Percentiles rank a stretch among this genome's conserved stretches.
These are phyloP conservation scores for Pelargonium cotyledonis DNA, from an alignment of 441 rosid genomes.

Conservation along the genomic window DNA sequence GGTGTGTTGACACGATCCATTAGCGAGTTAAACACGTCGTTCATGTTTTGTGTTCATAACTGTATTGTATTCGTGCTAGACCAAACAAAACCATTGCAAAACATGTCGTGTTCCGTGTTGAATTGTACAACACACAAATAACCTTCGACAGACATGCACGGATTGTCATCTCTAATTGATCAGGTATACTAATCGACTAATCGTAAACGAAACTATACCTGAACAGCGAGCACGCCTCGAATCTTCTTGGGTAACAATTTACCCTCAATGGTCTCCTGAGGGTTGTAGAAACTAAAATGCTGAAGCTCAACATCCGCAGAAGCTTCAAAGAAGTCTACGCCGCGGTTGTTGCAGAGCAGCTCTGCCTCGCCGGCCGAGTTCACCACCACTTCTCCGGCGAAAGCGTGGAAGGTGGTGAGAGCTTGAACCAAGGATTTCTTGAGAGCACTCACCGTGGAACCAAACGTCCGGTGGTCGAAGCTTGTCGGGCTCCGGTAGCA, in stretches of 20 bases:
- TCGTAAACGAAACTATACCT: too few relatives aligned
- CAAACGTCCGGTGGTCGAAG: slow-evolving; percentile 23
- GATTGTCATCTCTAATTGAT: too few relatives aligned
- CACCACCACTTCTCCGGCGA: slow-evolving; percentile 54
- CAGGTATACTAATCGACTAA: too few relatives aligned
- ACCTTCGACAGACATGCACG: too few relatives aligned
- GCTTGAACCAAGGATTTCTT: slow-evolving; percentile 56
- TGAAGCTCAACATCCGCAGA: slow-evolving; percentile 45
- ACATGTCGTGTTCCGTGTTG: too few relatives aligned
- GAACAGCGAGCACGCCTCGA: slow-evolving; percentile 56
- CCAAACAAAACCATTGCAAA: too few relatives aligned
- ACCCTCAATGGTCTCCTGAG: slow-evolving; percentile 50
- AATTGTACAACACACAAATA: too few relatives aligned
- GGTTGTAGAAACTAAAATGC: slow-evolving; percentile 52
- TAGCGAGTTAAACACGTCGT: too few relatives aligned
- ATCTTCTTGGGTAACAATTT: slow-evolving; percentile 54
- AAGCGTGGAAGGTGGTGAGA: slow-evolving; percentile 55
- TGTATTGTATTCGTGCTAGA: too few relatives aligned
- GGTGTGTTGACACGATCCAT: too few relatives aligned
- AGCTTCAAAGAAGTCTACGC: slow-evolving; percentile 63
- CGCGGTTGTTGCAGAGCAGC: slow-evolving; percentile 68
- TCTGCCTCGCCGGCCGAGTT: slow-evolving; percentile 65
- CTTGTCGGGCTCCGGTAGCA: slow-evolving; percentile 35
- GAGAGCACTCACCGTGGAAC: slow-evolving; percentile 32
- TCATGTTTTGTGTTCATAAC: too few relatives aligned